A percentile compares a stretch with the other conserved stretches of the same genome.
These are phyloP conservation scores for Fusarium algeriense DNA, from an alignment of 2,329 filamentous ascomycete species.

Conservation along the genomic window DNA sequence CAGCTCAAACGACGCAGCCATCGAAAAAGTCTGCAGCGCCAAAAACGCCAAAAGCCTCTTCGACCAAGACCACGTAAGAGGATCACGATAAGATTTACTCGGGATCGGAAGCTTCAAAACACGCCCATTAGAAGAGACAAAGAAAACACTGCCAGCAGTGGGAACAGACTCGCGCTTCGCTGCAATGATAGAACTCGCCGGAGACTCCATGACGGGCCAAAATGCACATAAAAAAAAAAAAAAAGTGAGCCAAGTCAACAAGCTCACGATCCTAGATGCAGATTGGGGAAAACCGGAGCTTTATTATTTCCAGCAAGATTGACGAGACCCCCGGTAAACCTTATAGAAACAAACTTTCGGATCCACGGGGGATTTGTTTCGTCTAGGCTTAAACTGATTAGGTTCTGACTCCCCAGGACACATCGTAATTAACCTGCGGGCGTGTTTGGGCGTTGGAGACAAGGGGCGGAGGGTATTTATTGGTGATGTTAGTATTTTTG, in stretches of 20 bases:
- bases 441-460: slow-evolving; percentile 3
- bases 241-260: no score
- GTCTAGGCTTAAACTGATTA: slow-evolving; percentile 4
- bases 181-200: background rate
- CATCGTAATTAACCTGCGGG: slow-evolving; percentile 14
- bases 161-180: slow-evolving; percentile 25
- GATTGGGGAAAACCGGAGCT: background rate
- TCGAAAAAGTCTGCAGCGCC: slow-evolving; percentile 19
- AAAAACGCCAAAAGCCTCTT: slow-evolving; percentile 25
- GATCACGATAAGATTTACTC: slow-evolving; percentile 31
- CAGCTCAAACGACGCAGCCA: slow-evolving; percentile 15
- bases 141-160: slow-evolving; percentile 44
- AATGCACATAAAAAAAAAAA: background rate
- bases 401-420: background rate
- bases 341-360: slow-evolving; percentile 1
- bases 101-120: slow-evolving; percentile 37
- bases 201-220: slow-evolving; percentile 12
- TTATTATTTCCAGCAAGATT: background rate
- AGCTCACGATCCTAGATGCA: background rate
- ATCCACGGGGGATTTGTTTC: background rate
- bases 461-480: background rate
- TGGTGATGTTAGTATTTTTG: slow-evolving; percentile 6
- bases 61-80: slow-evolving; percentile 31
- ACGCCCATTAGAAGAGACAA: slow-evolving; percentile 32
- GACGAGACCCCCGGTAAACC: background rate